Evolutionary conservation across 2,329 filamentous ascomycete species (phyloP), one percentile per base, ranked within the genome.

Genomic region (Lecanoromycetidae sp.): DNA sequence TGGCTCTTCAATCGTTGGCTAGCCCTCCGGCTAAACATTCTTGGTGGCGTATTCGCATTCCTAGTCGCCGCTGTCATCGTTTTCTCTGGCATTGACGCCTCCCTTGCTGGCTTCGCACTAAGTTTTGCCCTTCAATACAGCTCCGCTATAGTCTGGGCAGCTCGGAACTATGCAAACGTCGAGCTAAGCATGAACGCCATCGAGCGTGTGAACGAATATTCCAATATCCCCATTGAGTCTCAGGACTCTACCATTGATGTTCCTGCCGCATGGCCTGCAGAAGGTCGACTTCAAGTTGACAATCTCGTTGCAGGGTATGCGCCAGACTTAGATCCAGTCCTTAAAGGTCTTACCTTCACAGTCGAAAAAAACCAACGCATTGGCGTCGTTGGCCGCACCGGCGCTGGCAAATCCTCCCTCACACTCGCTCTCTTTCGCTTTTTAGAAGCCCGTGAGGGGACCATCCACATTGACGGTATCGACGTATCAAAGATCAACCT

Each of bases 171-270:
- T 23, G 42, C 82, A 0, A 79, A 77, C 52, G 66, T 87, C 17
- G 84, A 90, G 59, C 67, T 88, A 3, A 77, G 84, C 57, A 87
- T 88, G 81, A 87, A 87, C 57, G 76, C 82, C 0, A 79, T 80
- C 0, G 84, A 90, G 63, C 72, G 84, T 25, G 77, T 90, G 22
- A 68, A 86, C 4, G 84, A 88, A 60, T 90, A 88, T 60, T 75
- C 78, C 0, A 75, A 79, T 39, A 69, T 87, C 7, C 66, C 75
- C 26, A 86, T 76, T 0, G 84, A 87, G 60, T 71, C 75, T 17
- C 75, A 80, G 35, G 34, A 17, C 25, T 76, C 69, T 10, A 82
- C 80, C 10, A 60, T 64, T 17, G 68, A 71, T 19, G 75, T 80
- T 0, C 79, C 84, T 0, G 80, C 82, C 1, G 76, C 77, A 1